phyloP scores from a whole-genome alignment of 2,329 filamentous ascomycete species.

The Cladosporium colombiae region DNA sequence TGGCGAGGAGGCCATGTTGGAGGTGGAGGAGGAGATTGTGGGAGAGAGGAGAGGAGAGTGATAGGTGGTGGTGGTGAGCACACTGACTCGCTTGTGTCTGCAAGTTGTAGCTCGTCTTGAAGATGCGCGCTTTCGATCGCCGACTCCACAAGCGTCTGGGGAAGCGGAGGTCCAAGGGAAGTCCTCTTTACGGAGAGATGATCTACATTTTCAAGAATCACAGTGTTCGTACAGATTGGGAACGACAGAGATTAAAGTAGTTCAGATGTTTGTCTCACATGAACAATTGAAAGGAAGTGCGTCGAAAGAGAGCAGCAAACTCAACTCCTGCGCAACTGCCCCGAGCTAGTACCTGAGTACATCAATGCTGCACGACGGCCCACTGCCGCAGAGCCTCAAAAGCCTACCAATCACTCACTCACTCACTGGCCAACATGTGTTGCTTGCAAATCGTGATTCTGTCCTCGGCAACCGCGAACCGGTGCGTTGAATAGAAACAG shows the following conservation, averaged over 20 bases:
- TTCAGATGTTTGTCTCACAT: no score
- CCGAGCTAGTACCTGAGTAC: not conserved
- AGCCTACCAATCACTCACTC: no score
- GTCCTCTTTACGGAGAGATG: not conserved
- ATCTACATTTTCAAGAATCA: not conserved
- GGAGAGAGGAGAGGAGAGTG: not conserved
- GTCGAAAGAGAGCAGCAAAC: not conserved
- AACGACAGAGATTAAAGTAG: not conserved
- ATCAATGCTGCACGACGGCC: not conserved
- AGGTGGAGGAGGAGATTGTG: not conserved
- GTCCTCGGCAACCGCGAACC: no score
- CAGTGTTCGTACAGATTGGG: not conserved
- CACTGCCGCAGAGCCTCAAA: slow-evolving; percentile 9
- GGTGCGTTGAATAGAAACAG: no score
- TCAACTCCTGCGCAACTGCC: not conserved
- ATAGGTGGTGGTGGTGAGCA: not conserved
- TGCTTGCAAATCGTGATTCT: no score
- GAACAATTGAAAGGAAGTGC: no score
- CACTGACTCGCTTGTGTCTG: not conserved
- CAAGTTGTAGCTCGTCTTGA: not conserved
- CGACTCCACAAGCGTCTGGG: slow-evolving; percentile 6
- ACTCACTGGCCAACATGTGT: no score
- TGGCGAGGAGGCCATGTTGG: slow-evolving; percentile 6
- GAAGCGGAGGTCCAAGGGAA: slow-evolving; percentile 12
- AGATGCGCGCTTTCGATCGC: slow-evolving; percentile 6